Conservation (phyloP, 352 stramenopile genomes). For the Lagenidium giganteum region DNA sequence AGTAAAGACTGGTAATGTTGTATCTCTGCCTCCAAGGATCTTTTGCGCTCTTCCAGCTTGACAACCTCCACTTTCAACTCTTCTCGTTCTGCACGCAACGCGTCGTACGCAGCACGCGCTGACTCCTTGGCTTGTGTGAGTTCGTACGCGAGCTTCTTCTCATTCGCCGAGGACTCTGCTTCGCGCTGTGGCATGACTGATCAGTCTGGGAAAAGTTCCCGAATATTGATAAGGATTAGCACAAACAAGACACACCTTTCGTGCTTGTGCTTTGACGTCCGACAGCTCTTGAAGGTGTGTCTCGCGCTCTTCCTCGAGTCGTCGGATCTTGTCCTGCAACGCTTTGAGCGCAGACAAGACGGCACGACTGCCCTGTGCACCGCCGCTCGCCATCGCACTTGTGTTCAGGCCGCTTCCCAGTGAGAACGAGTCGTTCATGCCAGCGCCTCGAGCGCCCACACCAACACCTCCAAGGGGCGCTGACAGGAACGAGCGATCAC, state of each 20-base stretch:
- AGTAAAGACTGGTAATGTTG: slow-evolving; percentile 45
- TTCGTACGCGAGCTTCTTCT: slow-evolving; percentile 73
- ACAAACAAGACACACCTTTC: slow-evolving; percentile 32
- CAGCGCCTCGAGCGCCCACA: too few species aligned
- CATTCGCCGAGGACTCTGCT: slow-evolving; percentile 34
- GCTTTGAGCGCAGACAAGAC: slow-evolving; percentile 70
- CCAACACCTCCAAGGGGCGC: too few species aligned
- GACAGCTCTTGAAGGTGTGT: slow-evolving; percentile 53
- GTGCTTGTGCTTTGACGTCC: slow-evolving; percentile 38
- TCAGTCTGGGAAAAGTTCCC: too few species aligned
- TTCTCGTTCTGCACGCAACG: slow-evolving; percentile 47
- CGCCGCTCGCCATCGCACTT: slow-evolving; percentile 4
- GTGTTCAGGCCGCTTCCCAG: slow-evolving; percentile 2
- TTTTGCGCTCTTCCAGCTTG: slow-evolving; percentile 36
- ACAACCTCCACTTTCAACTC: slow-evolving; percentile 56
- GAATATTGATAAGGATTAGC: too few species aligned
- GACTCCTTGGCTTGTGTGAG: slow-evolving; percentile 64
- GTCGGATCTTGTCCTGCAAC: slow-evolving; percentile 72
- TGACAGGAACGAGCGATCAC: too few species aligned
- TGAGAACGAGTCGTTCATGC: too few species aligned
- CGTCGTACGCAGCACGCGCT: slow-evolving; percentile 55
- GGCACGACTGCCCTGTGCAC: slow-evolving; percentile 51
- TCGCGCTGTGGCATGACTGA: slow-evolving; percentile 22
- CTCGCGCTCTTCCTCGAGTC: slow-evolving; percentile 62
- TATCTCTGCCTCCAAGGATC: slow-evolving; percentile 36